phyloP scores from a whole-genome alignment of 148 eudicot genomes.

The Chenopodium album region DNA sequence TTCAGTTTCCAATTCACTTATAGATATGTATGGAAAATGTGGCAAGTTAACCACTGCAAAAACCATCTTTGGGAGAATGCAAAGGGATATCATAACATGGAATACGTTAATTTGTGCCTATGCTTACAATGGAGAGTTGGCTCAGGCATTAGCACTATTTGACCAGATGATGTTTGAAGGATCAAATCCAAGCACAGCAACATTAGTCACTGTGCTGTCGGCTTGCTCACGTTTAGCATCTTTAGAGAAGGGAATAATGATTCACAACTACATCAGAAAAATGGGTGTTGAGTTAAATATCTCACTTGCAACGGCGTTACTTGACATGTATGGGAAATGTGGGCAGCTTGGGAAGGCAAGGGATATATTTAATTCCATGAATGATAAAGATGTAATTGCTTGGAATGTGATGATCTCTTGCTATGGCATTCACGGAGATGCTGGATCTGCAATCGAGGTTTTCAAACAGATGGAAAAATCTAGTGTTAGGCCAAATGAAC shows the following conservation, averaged over 20 bases:
- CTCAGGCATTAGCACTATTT: conserved; percentile 47
- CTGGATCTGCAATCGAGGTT: conserved; percentile 45
- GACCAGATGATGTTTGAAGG: conserved; percentile 54
- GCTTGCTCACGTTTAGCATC: conserved; percentile 60
- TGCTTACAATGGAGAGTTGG: conserved; percentile 33
- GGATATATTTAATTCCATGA: conserved; percentile 52
- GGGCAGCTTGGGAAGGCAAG: conserved; percentile 57
- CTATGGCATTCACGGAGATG: conserved; percentile 73
- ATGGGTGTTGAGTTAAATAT: conserved; percentile 30
- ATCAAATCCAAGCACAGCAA: conserved; percentile 46
- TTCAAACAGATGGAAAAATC: conserved; percentile 55
- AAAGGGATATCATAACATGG: conserved; percentile 59
- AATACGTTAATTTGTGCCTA: conserved; percentile 55
- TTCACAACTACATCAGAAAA: conserved; percentile 46
- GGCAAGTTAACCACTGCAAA: conserved; percentile 40
- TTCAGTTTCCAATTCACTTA: conserved; percentile 56
- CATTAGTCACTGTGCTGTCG: conserved; percentile 53
- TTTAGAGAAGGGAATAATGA: conserved; percentile 45
- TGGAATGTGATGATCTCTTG: conserved; percentile 84
- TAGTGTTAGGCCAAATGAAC: conserved; percentile 48
- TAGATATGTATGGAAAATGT: conserved; percentile 63
- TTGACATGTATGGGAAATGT: conserved; percentile 81
- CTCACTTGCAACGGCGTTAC: conserved; percentile 55
- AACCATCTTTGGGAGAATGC: conserved; percentile 41
- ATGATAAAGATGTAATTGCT: conserved; percentile 51